Conservation (phyloP, 805 yeast species). For the Suhomyces sp. region DNA sequence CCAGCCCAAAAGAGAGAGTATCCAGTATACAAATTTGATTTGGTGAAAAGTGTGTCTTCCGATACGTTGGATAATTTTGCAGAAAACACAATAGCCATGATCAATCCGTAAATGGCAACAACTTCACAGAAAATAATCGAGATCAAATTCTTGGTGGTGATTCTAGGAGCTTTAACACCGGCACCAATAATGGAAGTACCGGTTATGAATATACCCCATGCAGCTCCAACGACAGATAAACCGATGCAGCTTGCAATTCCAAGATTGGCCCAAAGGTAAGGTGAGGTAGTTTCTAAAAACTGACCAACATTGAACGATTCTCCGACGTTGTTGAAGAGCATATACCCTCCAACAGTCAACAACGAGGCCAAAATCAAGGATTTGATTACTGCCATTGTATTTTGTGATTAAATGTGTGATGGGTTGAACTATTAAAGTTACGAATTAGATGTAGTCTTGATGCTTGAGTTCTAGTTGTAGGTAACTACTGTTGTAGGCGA, state of each 20-base stretch:
- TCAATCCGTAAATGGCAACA: constrained; percentile 96
- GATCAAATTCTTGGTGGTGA: constrained; percentile 93
- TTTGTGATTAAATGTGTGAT: not conserved
- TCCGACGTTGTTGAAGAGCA: constrained; percentile 89
- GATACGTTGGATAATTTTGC: constrained; percentile 77
- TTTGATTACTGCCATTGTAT: constrained; percentile 11
- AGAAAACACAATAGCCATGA: constrained; percentile 95
- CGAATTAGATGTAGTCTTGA: not conserved
- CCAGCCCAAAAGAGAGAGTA: constrained; percentile 98
- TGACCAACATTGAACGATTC: constrained; percentile 89
- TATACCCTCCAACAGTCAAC: constrained; percentile 47
- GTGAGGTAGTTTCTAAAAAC: constrained; percentile 80
- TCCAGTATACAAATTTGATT: constrained; percentile 89
- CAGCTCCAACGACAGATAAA: constrained; percentile 93
- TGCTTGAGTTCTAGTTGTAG: not conserved
- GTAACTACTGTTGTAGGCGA: not conserved
- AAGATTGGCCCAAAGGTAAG: constrained; percentile 93
- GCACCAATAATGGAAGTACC: constrained; percentile 96
- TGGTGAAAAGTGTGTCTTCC: constrained; percentile 61
- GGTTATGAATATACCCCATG: constrained; percentile 98
- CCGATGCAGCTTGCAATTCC: constrained; percentile 94
- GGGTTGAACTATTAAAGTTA: not conserved
- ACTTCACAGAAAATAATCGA: constrained; percentile 98
- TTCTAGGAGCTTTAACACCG: constrained; percentile 96
- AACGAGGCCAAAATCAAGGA: constrained; percentile 32